These are phyloP conservation scores for Coffea canephora DNA, from an alignment of 257 asterid genomes.

Conservation along the genomic window DNA sequence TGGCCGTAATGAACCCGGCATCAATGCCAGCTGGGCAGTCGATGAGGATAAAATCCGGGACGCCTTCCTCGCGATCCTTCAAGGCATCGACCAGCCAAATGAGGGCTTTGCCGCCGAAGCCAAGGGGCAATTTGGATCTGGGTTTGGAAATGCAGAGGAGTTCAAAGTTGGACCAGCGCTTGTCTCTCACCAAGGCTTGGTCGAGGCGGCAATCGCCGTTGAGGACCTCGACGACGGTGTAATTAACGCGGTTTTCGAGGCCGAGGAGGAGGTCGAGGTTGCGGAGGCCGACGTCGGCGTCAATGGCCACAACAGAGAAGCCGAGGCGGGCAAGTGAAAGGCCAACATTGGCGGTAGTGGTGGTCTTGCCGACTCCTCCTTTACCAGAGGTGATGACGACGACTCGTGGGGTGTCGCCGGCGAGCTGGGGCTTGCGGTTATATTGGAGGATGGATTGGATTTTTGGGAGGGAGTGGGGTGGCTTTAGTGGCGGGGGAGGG, in stretches of 20 bases:
- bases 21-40: conserved; percentile 98
- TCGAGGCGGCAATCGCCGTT: conserved; percentile 98
- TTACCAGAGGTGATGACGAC: conserved; percentile 97
- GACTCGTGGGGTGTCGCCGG: conserved; percentile 89
- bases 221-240: conserved; percentile 90
- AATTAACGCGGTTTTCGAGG: conserved; percentile 90
- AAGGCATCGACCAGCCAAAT: conserved; percentile 90
- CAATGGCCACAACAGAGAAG: conserved; percentile 91
- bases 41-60: conserved; percentile 76
- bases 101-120: conserved; percentile 92
- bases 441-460: conserved; percentile 72
- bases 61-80: conserved; percentile 70
- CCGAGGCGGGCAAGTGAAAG: conserved; percentile 88
- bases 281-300: conserved; percentile 95
- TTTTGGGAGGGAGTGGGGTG: conserved; percentile 23
- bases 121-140: conserved; percentile 81
- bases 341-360: conserved; percentile 95
- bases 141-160: conserved; percentile 92
- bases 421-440: conserved; percentile 93
- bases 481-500: conserved; percentile 13
- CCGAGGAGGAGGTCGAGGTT: conserved; percentile 94
- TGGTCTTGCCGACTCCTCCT: conserved; percentile 97
- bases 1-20: conserved; percentile 93
- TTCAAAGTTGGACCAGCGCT: conserved; percentile 95
- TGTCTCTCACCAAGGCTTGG: conserved; percentile 91